Base-by-base conservation (phyloP, 2,329 filamentous ascomycete species). In the Eurotiales sp. region DNA sequence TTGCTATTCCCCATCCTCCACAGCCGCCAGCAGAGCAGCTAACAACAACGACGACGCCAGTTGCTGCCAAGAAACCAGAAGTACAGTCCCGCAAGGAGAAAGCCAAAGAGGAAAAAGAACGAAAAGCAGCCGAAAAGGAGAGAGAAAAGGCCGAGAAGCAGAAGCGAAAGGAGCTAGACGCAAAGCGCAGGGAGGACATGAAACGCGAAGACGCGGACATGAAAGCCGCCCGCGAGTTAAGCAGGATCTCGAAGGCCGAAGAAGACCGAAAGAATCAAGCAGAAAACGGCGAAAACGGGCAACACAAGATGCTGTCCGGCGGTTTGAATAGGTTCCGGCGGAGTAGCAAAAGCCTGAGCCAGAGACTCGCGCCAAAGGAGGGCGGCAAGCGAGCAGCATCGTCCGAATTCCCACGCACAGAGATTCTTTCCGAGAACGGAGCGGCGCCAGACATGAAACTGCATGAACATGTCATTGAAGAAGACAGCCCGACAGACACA, bases 281-380 rank as follows among this genome's bases (percentile, higher is more conserved):
- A 7, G 46, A 54, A 15, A 51, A 54, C 8, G 52, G 52, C 10
- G 52, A 54, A 22, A 51, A 47, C 22, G 47, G 42, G 11, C 58
- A 63, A 15, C 50, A 55, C 19, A 70, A 66, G 46, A 69, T 67
- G 21, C 58, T 68, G 8, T 59, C 66, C 46, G 69, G 73, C 7
- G 69, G 75, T 25, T 72, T 93, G 37, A 83, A 82, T 61, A 78
- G 88, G 40, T 84, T 87, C 57, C 81, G 84, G 59, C 79, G 85
- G 50, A 83, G 83, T 8, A 89, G 85, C 67, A 92, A 88, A 73
- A 90, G 88, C 56, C 80, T 95, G 74, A 82, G 87, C 44, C 82
- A 85, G 56, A 89, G 86, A 68, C 87, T 87, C 4, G 58, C 36
- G 37, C 39, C 39, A 7, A 71, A 68, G 47, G 65, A 71, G 21